Evolutionary conservation across 169 alveolate genomes (phyloP).

Genomic region (Pseudocohnilembus persalinus): DNA sequence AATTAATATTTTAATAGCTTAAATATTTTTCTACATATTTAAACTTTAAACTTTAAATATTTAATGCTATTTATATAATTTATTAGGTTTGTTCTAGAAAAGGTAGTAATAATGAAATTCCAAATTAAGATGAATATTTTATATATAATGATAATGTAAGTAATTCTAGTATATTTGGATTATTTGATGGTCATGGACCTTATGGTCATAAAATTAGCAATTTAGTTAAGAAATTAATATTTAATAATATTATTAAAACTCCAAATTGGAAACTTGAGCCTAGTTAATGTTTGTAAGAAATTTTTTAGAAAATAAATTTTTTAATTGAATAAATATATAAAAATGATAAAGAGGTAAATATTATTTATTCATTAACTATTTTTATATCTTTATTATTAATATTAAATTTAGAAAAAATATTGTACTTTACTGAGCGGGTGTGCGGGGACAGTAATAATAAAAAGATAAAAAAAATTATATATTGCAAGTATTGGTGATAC

Average conservation of each 20-base stretch:
- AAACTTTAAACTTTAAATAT: not conserved
- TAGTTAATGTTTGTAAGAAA: not conserved
- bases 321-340: not conserved
- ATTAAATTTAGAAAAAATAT: not conserved
- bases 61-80: not conserved
- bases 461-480: not conserved
- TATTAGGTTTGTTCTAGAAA: not conserved
- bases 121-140: not conserved
- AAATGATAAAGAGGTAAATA: no score
- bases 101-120: not conserved
- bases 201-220: not conserved
- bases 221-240: no score
- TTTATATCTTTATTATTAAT: not conserved
- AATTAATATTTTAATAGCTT: no score
- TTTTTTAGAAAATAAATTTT: not conserved
- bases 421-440: not conserved
- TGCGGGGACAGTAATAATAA: not conserved
- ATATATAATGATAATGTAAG: not conserved
- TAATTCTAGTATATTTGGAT: not conserved
- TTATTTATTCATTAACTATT: not conserved
- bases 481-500: not conserved
- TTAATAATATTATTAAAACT: no score
- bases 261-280: not conserved
- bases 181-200: not conserved
- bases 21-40: no score